A percentile compares a stretch with the other conserved stretches of the same genome.
These are phyloP conservation scores for Malbranchea zuffiana DNA, from an alignment of 2,329 filamentous ascomycete genomes.

Conservation along the genomic window DNA sequence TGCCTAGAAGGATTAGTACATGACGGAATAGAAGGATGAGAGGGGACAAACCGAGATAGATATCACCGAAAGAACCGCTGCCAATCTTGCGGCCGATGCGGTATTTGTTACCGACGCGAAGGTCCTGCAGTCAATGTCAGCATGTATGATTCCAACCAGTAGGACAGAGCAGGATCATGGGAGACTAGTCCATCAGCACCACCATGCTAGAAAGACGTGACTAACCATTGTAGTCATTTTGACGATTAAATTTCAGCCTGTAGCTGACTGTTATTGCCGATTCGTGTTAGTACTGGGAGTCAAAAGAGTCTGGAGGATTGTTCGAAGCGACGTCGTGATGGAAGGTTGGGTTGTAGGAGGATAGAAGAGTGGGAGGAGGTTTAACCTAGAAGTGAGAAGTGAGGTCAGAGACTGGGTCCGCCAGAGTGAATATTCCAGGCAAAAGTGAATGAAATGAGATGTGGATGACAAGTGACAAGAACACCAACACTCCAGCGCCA, in stretches of 20 bases:
- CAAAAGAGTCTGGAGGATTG: no score
- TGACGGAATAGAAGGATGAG: slow-evolving; percentile 15
- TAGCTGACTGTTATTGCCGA: slow-evolving; percentile 1
- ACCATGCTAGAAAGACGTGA: slow-evolving; percentile 5
- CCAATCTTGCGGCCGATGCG: slow-evolving; percentile 99
- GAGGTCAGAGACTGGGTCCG: no score
- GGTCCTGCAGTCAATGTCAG: slow-evolving; percentile 55
- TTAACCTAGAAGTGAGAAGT: not conserved
- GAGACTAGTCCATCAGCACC: not conserved
- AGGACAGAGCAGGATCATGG: slow-evolving; percentile 1
- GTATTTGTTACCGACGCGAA: slow-evolving; percentile 99
- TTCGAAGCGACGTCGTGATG: no score
- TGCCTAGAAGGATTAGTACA: slow-evolving; percentile 46
- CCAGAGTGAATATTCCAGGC: not conserved
- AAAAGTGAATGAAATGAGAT: not conserved
- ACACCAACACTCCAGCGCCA: not conserved
- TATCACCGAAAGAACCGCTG: slow-evolving; percentile 93
- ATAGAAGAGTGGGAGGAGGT: not conserved
- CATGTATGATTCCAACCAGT: slow-evolving; percentile 5
- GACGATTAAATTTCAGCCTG: slow-evolving; percentile 9
- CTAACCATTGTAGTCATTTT: slow-evolving; percentile 56
- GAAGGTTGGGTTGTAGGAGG: not conserved
- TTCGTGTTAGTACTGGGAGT: no score
- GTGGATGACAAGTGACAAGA: not conserved
- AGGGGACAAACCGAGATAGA: slow-evolving; percentile 75